Conservation (phyloP, 306 rosid species). For the Ormosia emarginata region DNA sequence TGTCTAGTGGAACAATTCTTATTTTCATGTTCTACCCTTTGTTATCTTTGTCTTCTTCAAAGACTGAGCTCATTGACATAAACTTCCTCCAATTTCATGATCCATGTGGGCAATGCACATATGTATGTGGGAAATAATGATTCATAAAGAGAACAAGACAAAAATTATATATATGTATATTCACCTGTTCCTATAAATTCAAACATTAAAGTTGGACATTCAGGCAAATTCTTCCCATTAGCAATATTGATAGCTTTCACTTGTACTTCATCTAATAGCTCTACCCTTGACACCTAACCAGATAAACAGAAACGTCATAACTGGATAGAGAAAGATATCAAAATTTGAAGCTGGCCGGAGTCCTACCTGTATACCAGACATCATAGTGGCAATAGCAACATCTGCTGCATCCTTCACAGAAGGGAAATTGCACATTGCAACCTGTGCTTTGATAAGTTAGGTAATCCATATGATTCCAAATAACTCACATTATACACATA, state of each 20-base stretch:
- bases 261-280: constrained; percentile 93
- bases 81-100: constrained; percentile 1
- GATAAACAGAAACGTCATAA: constrained; percentile 15
- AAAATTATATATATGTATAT: neutral
- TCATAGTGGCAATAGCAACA: constrained; percentile 92
- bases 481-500: constrained; percentile 10
- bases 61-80: neutral
- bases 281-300: constrained; percentile 88
- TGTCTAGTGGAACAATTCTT: neutral
- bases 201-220: constrained; percentile 82
- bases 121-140: constrained; percentile 4
- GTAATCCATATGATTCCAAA: constrained; percentile 7
- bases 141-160: neutral
- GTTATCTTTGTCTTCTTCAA: neutral
- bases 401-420: constrained; percentile 91
- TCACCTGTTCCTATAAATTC: constrained; percentile 95
- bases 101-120: constrained; percentile 3
- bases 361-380: constrained; percentile 89
- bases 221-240: constrained; percentile 80
- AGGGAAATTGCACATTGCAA: constrained; percentile 96
- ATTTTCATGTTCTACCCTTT: neutral
- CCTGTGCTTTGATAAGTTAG: constrained; percentile 49
- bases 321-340: constrained; percentile 6
- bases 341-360: constrained; percentile 20
- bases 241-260: constrained; percentile 87